Evolutionary conservation across 2,329 filamentous ascomycete genomes (phyloP), one percentile per base, ranked within the genome.

Genomic region (Stachybotrys chartarum): DNA sequence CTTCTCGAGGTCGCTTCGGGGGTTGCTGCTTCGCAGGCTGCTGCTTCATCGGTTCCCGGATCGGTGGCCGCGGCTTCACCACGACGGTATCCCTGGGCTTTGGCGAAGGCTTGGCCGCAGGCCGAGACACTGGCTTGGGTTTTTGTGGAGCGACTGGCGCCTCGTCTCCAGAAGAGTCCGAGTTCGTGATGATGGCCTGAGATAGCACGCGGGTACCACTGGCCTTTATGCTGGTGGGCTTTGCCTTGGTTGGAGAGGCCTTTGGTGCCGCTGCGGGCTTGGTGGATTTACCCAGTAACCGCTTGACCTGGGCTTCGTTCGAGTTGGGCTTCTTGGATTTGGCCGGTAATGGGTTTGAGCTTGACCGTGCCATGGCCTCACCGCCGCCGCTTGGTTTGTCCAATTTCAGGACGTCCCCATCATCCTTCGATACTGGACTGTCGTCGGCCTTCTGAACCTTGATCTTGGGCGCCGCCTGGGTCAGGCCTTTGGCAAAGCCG

Each of bases 261-360:
- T 70, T 71, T n/a, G 56, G 55, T 6, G 60, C 54, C 10, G 64
- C 55, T 30, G 62, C 63, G 42, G 59, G 56, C 24, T 62, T 58
- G 12, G 60, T 57, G 52, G 65, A 59, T 52, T 64, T 67, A 50
- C 62, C 64, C 55, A 83, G 65, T 5, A 83, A 70, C 47, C 80
- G 77, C 68, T 85, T 86, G 10, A 77, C 75, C 63, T 83, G 81
- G 3, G 78, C 75, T 56, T 83, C 78, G 44, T 76, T 76, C 31
- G 78, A 76, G 53, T 70, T 75, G 17, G 72, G 61, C 67, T 85
- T 86, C 72, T 85, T 86, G n/a, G 76, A 63, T 62, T 83, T 83
- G 5, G 70, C 60, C 6, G 73, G 69, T 17, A 75, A 65, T n/a
- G 78, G 71, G 59, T 81, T 79, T 1, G 82, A 83, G 32, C 70